Conservation (phyloP, 768 basidiomycete species). For the Russula foetens region DNA sequence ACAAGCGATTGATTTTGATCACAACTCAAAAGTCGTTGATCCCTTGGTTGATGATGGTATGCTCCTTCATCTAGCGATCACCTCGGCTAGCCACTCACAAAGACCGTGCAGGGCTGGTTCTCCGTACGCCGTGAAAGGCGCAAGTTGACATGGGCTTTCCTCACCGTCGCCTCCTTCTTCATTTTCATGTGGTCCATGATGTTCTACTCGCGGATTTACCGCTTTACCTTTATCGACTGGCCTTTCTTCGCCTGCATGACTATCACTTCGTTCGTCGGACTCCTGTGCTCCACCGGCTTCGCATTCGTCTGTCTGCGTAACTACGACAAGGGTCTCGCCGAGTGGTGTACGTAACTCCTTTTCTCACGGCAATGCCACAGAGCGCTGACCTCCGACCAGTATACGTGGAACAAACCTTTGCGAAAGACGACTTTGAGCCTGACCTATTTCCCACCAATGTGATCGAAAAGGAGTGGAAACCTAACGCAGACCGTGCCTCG, state of each 20-base stretch:
- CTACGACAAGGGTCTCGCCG: slow-evolving; percentile 46
- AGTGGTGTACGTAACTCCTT: slow-evolving; percentile 41
- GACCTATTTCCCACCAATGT: slow-evolving; percentile 3
- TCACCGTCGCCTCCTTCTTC: slow-evolving; percentile 34
- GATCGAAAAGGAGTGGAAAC: slow-evolving; percentile 13
- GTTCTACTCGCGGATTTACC: slow-evolving; percentile 26
- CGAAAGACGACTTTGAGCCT: slow-evolving; percentile 6
- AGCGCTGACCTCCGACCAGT: slow-evolving; percentile 7
- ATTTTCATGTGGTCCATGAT: slow-evolving; percentile 22
- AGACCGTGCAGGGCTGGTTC: slow-evolving; percentile 40
- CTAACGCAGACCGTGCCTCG: slow-evolving; percentile 12
- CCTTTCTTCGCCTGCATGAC: slow-evolving; percentile 43
- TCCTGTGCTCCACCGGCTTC: slow-evolving; percentile 34
- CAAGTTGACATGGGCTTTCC: slow-evolving; percentile 35
- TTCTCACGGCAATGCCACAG: not conserved
- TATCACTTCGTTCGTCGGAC: slow-evolving; percentile 32
- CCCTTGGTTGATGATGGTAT: slow-evolving; percentile 47
- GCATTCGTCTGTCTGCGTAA: slow-evolving; percentile 43
- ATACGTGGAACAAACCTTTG: not conserved
- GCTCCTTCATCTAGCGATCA: not conserved
- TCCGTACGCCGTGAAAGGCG: slow-evolving; percentile 41
- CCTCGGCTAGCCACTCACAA: not conserved
- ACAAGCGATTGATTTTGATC: not conserved
- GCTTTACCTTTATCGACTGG: slow-evolving; percentile 33
- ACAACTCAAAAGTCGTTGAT: slow-evolving; percentile 32